A percentile compares a stretch with the other conserved stretches of the same genome.
These are phyloP conservation scores for Fusarium continuum DNA, from an alignment of 2,329 filamentous ascomycete genomes.

Conservation along the genomic window DNA sequence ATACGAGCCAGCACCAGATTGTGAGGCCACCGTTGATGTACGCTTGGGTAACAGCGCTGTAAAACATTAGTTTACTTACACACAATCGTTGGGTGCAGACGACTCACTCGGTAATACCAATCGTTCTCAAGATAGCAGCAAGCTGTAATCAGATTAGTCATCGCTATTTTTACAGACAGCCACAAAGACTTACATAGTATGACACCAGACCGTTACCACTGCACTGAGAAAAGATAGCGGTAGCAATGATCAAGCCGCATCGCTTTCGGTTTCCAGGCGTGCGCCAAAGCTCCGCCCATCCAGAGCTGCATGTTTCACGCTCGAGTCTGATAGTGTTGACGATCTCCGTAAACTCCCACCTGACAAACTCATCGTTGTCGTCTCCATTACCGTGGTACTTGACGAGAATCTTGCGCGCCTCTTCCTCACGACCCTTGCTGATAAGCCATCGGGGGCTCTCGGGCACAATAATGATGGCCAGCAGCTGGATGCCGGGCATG, in stretches of 20 bases:
- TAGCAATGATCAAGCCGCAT: slow-evolving; percentile 35
- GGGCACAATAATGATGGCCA: slow-evolving; percentile 30
- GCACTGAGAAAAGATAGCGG: slow-evolving; percentile 36
- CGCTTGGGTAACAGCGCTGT: slow-evolving; percentile 33
- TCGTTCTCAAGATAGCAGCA: slow-evolving; percentile 33
- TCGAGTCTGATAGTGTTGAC: slow-evolving; percentile 33
- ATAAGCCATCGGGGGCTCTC: slow-evolving; percentile 39
- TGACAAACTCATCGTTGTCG: slow-evolving; percentile 26
- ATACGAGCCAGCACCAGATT: slow-evolving; percentile 40
- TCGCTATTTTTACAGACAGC: fast-evolving
- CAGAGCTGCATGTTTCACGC: slow-evolving; percentile 12
- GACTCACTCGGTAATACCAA: slow-evolving; percentile 39
- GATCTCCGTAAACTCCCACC: slow-evolving; percentile 35
- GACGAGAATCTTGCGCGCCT: slow-evolving; percentile 30
- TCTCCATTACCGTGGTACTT: slow-evolving; percentile 40
- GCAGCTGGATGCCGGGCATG: slow-evolving; percentile 37
- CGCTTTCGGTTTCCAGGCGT: slow-evolving; percentile 39
- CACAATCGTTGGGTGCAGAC: fast-evolving
- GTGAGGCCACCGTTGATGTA: slow-evolving; percentile 41
- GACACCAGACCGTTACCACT: slow-evolving; percentile 39
- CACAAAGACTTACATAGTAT: slow-evolving; percentile 26
- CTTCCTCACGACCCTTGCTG: slow-evolving; percentile 35
- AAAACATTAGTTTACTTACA: not conserved
- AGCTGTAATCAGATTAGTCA: slow-evolving; percentile 7
- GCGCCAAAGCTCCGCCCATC: slow-evolving; percentile 33